Percentiles rank a stretch among this genome's conserved stretches.
These are phyloP conservation scores for Saccharomycopsis sp. DNA, from an alignment of 805 yeast genomes.

Conservation along the genomic window DNA sequence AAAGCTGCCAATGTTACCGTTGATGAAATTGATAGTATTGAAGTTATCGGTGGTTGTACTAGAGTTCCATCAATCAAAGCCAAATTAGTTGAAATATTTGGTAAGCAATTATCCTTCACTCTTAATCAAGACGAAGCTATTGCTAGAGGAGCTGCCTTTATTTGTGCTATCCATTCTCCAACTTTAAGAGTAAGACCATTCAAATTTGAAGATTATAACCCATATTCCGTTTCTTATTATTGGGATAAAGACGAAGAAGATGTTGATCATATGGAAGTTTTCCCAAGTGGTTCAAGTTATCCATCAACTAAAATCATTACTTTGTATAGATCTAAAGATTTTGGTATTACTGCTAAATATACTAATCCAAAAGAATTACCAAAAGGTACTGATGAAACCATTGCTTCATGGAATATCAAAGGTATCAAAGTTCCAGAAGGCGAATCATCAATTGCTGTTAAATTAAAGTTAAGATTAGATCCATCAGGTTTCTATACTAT, in stretches of 20 bases:
- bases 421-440: conserved; percentile 80
- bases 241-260: conserved; percentile 95
- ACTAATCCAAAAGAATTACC: conserved; percentile 68
- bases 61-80: conserved; percentile 93
- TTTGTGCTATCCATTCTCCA: conserved; percentile 98
- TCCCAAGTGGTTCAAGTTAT: conserved; percentile 86
- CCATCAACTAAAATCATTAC: conserved; percentile 96
- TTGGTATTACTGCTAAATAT: conserved; percentile 77
- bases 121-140: conserved; percentile 98
- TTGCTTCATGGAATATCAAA: conserved; percentile 77
- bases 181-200: conserved; percentile 97
- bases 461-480: conserved; percentile 92
- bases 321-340: conserved; percentile 83
- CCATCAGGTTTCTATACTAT: conserved; percentile 92
- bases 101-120: conserved; percentile 82
- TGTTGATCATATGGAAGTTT: conserved; percentile 85
- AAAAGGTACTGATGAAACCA: conserved; percentile 46
- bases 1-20: conserved; percentile 62
- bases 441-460: conserved; percentile 69
- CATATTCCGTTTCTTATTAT: conserved; percentile 82
- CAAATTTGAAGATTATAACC: conserved; percentile 94
- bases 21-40: conserved; percentile 80
- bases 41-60: conserved; percentile 96
- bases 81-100: conserved; percentile 68
- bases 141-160: conserved; percentile 98